Conservation (phyloP, 169 alveolate species). For the Plasmodium gallinaceum region DNA sequence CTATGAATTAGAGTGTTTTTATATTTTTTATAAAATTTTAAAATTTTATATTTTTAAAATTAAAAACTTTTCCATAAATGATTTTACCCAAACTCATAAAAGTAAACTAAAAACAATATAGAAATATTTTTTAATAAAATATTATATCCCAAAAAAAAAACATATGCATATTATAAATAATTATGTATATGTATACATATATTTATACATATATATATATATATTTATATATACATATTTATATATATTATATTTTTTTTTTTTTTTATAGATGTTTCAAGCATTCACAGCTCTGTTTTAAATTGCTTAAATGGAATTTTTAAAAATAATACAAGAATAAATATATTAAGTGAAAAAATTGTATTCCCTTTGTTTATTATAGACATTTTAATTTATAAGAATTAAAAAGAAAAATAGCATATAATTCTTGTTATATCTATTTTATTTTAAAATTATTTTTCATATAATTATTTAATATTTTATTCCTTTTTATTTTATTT, state of each 20-base stretch:
- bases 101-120: constrained; percentile 4
- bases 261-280: constrained; percentile 45
- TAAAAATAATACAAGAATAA: constrained; percentile 10
- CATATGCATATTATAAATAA: neutral
- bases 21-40: constrained; percentile 33
- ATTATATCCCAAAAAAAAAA: neutral
- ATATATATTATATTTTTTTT: neutral
- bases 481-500: neutral
- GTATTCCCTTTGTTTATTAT: constrained; percentile 73
- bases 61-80: constrained; percentile 28
- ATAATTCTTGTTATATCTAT: constrained; percentile 6
- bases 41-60: constrained; percentile 47
- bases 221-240: neutral
- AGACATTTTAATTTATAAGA: constrained; percentile 48
- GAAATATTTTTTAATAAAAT: neutral
- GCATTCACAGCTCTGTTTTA: constrained; percentile 36
- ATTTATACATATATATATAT: neutral
- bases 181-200: neutral
- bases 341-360: constrained; percentile 40
- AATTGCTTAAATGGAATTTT: constrained; percentile 28
- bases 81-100: constrained; percentile 66
- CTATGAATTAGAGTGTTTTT: constrained; percentile 39
- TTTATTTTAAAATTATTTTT: neutral
- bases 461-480: neutral
- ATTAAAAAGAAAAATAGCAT: neutral